Conservation (phyloP, 768 basidiomycete genomes). For the Podaxis mareebaensis region DNA sequence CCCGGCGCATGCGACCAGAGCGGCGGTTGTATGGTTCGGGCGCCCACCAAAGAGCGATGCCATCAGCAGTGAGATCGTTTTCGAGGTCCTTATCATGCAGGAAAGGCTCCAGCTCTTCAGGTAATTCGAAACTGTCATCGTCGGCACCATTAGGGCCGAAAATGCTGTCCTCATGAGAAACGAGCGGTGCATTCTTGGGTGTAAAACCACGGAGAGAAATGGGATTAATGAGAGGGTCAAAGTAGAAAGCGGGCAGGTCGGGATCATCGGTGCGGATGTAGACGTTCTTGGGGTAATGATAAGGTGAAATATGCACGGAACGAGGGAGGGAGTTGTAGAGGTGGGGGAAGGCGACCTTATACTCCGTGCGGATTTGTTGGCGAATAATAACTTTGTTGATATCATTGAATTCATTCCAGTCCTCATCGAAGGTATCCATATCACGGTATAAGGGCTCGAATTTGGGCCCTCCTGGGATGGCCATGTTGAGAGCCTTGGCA, state of each 20-base stretch:
- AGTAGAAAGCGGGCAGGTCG: conserved; percentile 99
- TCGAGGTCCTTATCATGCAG: conserved; percentile 76
- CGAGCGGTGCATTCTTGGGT: conserved; percentile 78
- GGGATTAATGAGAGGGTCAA: conserved; percentile 97
- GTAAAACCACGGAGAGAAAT: conserved; percentile 87
- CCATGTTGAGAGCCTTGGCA: conserved; percentile 95
- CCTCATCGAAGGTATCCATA: conserved; percentile 97
- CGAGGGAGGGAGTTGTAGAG: conserved; percentile 98
- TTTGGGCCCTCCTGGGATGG: conserved; percentile 97
- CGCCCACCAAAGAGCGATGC: conserved; percentile 98
- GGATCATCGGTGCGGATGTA: conserved; percentile 99
- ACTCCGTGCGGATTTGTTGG: conserved; percentile 97
- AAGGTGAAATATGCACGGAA: conserved; percentile 87
- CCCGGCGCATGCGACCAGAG: conserved; percentile 89
- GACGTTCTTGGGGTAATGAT: conserved; percentile 94
- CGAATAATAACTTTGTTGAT: conserved; percentile 99
- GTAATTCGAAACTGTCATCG: conserved; percentile 86
- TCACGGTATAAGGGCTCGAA: conserved; percentile 98
- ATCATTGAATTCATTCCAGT: conserved; percentile 99
- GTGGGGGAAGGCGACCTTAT: conserved; percentile 99
- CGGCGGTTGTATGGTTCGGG: conserved; percentile 94
- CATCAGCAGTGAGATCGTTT: conserved; percentile 92
- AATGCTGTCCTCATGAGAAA: conserved; percentile 89
- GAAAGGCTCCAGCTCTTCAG: conserved; percentile 78
- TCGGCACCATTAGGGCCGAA: conserved; percentile 88